Base-by-base conservation (phyloP, 306 rosid species). In the Malus asiatica region DNA sequence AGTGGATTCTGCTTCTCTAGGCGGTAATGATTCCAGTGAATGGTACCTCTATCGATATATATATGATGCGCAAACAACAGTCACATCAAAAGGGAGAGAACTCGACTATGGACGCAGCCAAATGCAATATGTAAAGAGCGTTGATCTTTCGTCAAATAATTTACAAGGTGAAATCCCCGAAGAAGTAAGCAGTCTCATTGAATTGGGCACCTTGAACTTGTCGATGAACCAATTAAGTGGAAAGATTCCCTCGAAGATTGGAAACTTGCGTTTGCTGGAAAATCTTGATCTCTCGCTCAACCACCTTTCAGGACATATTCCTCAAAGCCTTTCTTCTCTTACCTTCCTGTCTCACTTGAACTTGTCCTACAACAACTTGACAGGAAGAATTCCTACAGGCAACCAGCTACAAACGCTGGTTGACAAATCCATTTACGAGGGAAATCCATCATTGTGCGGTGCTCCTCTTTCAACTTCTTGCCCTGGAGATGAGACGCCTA, bases 51-150 rank as follows among this genome's bases (percentile, higher is more conserved):
- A 11, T 8, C 3, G 22, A 57, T 57, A 20, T 22, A 19, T 59
- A 59, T 59, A 40, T 0, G 1, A 4, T 61, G 40, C 3, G n/a
- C 0, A 30, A 62, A 14, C 11, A 15, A 19, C 14, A 2, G 16
- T 51, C 5, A 51, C 6, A 2, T 1, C 6, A 11, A 70, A 70
- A 51, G 63, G 74, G 20, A 51, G 18, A 18, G 23, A 27, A 9
- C 57, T 8, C 2, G 42, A 15, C 11, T 70, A 46, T 30, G 1
- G 1, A 9, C 0, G 0, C 1, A 2, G 9, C 23, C 1, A 8
- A 0, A 4, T 4, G 16, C 0, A 0, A 0, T 30, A 3, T 2
- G 6, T 30, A 10, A 15, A 0, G 19, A 19, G 3, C 0, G 20
- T 71, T 33, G 75, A 71, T n/a, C 22, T 71, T 53, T 71, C 75